Conservation (phyloP, 768 basidiomycete genomes). For the Amanita rimosa region DNA sequence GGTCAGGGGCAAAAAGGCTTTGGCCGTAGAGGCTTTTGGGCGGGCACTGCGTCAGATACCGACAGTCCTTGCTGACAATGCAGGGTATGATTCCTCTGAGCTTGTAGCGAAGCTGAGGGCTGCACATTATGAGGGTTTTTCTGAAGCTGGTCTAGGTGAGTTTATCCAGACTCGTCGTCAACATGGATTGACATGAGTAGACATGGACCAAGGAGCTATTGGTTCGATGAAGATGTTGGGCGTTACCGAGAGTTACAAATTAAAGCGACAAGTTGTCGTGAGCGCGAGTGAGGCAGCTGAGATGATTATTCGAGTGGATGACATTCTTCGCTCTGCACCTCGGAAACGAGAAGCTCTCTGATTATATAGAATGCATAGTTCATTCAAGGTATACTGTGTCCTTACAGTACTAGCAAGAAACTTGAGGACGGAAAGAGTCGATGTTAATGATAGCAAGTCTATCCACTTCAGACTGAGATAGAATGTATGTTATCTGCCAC, state of each 20-base stretch:
- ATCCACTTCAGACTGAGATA: too few relatives aligned
- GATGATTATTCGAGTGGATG: slow-evolving; percentile 97
- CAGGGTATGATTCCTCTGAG: slow-evolving; percentile 96
- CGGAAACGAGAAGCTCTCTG: slow-evolving; percentile 76
- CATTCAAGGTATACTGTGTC: too few relatives aligned
- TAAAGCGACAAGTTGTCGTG: slow-evolving; percentile 89
- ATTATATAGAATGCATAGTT: background rate
- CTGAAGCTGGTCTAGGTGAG: slow-evolving; percentile 83
- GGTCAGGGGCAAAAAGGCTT: slow-evolving; percentile 89
- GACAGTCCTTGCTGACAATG: slow-evolving; percentile 94
- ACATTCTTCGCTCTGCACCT: slow-evolving; percentile 80
- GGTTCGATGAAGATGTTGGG: slow-evolving; percentile 85
- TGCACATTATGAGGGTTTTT: slow-evolving; percentile 84
- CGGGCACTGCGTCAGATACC: slow-evolving; percentile 90
- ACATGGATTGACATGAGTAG: slow-evolving; percentile 24
- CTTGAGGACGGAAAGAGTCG: too few relatives aligned
- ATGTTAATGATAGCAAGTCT: too few relatives aligned
- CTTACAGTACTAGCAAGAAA: too few relatives aligned
- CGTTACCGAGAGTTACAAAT: slow-evolving; percentile 93
- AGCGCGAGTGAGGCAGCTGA: slow-evolving; percentile 96
- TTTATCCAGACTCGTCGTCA: background rate
- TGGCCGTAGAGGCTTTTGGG: slow-evolving; percentile 89
- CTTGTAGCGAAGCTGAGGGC: slow-evolving; percentile 83
- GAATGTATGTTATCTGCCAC: too few relatives aligned
- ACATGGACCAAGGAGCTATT: slow-evolving; percentile 81